These are phyloP conservation scores for Verticillium albo-atrum DNA, from an alignment of 2,329 filamentous ascomycete genomes.

Conservation along the genomic window DNA sequence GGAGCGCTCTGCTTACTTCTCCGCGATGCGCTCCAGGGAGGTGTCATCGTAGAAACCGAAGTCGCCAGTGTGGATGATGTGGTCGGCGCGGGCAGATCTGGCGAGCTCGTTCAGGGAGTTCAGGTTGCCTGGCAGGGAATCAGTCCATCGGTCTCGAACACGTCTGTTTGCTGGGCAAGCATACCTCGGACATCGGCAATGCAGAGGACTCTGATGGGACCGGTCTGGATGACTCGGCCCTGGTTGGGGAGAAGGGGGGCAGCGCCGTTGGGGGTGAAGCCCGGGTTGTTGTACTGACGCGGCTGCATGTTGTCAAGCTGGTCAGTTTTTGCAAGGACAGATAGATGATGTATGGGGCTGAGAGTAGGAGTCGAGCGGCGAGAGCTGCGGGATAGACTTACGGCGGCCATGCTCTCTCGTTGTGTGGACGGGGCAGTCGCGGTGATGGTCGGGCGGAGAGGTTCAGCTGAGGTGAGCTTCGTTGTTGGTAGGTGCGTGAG, in stretches of 20 bases:
- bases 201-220: constrained; percentile 63
- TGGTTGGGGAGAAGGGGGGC: constrained; percentile 64
- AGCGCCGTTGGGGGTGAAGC: constrained; percentile 62
- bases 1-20: constrained; percentile 67
- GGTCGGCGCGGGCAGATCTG: constrained; percentile 88
- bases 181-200: constrained; percentile 70
- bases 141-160: neutral
- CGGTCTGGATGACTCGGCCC: constrained; percentile 61
- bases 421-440: neutral
- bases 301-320: constrained; percentile 21
- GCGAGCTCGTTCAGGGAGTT: constrained; percentile 94
- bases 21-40: constrained; percentile 92
- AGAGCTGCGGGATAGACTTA: constrained; percentile 5
- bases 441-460: neutral
- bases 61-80: constrained; percentile 98
- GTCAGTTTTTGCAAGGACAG: neutral
- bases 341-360: neutral
- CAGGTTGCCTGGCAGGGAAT: constrained; percentile 67
- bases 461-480: neutral
- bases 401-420: constrained; percentile 12
- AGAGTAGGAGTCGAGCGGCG: neutral
- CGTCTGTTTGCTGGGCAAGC: constrained; percentile 12
- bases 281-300: constrained; percentile 44
- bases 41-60: constrained; percentile 98
- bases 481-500: constrained; percentile 3